A percentile compares a stretch with the other conserved stretches of the same genome.
Evolutionary conservation across 75 land plant genomes (phyloP).

Genomic region (Cryptomeria japonica): DNA sequence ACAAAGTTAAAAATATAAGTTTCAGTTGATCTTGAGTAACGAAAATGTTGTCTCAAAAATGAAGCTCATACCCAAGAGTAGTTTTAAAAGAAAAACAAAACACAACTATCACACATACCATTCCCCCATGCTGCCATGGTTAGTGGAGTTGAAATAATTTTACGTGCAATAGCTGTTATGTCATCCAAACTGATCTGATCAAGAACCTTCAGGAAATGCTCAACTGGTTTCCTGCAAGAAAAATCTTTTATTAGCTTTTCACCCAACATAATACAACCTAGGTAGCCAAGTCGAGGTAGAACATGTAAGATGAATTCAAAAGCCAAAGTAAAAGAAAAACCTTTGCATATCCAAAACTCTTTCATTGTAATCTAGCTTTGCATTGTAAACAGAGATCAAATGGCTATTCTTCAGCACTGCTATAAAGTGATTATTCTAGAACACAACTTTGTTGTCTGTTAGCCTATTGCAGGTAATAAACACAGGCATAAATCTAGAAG

Average conservation of each 20-base stretch:
- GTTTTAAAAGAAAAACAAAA: not conserved
- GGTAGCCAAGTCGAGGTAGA: not conserved
- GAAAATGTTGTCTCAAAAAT: not conserved
- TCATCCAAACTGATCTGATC: slow-evolving; percentile 70
- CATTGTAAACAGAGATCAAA: not conserved
- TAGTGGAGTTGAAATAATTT: slow-evolving; percentile 80
- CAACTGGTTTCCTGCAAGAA: slow-evolving; percentile 68
- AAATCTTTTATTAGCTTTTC: not conserved
- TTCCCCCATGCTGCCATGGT: slow-evolving; percentile 96
- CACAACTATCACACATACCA: slow-evolving; percentile 35
- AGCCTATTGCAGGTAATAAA: not conserved
- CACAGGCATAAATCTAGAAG: not conserved
- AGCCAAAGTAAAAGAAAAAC: not conserved
- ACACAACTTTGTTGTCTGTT: not conserved
- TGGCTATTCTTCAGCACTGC: not conserved
- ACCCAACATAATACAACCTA: not conserved
- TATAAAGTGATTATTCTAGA: not conserved
- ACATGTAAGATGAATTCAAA: not conserved
- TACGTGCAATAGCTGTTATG: slow-evolving; percentile 59
- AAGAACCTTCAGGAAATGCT: slow-evolving; percentile 65
- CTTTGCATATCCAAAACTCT: not conserved
- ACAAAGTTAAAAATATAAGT: not conserved
- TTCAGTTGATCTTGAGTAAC: not conserved
- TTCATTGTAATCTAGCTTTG: not conserved
- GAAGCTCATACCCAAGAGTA: not conserved